Conservation (phyloP, 768 basidiomycete genomes). For the Suillus alpinus region DNA sequence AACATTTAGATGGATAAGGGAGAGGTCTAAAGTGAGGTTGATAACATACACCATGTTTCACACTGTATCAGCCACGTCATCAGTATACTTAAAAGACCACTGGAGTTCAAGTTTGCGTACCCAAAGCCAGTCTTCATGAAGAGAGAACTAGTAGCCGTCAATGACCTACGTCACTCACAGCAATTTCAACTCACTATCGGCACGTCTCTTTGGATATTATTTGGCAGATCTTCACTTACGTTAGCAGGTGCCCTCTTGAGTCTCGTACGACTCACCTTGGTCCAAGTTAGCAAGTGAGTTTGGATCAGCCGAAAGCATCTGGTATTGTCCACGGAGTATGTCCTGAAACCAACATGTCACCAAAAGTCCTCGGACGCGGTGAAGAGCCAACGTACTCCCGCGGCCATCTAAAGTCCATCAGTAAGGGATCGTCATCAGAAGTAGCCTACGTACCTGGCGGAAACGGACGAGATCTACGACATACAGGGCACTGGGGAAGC, state of each 20-base stretch:
- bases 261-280: constrained; percentile 55
- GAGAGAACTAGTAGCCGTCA: constrained; percentile 58
- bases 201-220: constrained; percentile 88
- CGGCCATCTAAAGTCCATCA: constrained; percentile 42
- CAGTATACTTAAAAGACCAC: constrained; percentile 6
- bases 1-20: neutral
- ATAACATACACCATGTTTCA: constrained; percentile 91
- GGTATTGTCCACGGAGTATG: constrained; percentile 88
- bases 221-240: constrained; percentile 73
- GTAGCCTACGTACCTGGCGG: constrained; percentile 60
- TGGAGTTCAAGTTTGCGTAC: constrained; percentile 40
- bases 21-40: neutral
- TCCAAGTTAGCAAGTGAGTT: constrained; percentile 92
- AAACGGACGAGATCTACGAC: constrained; percentile 95
- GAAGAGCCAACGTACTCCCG: constrained; percentile 42
- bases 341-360: constrained; percentile 45
- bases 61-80: constrained; percentile 49
- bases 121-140: constrained; percentile 96
- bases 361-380: neutral
- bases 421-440: neutral
- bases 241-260: neutral
- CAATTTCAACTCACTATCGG: constrained; percentile 73
- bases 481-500: constrained; percentile 74
- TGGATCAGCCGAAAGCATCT: constrained; percentile 90
- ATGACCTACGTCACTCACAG: neutral